Evolutionary conservation across 257 asterid species (phyloP).

Genomic region (Solanum chaucha): DNA sequence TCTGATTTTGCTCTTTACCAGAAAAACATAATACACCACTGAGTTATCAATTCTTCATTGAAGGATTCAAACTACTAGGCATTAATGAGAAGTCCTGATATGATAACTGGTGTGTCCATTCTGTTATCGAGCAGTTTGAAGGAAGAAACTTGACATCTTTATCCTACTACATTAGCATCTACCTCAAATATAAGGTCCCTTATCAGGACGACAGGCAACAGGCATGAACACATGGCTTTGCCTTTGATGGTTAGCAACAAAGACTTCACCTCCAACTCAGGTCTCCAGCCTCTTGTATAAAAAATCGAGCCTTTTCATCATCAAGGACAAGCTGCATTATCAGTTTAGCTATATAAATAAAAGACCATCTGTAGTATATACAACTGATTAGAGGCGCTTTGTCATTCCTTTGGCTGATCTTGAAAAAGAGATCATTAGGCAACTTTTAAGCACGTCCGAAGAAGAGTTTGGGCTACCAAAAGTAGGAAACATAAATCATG

Average conservation of each 20-base stretch:
- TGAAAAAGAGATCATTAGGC: neutral
- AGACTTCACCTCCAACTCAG: too few relatives aligned
- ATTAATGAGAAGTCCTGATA: neutral
- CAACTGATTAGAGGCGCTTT: neutral
- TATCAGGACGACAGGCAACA: too few relatives aligned
- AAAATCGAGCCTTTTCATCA: too few relatives aligned
- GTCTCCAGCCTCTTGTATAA: too few relatives aligned
- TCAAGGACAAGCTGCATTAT: too few relatives aligned
- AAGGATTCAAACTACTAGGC: neutral
- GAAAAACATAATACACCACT: neutral
- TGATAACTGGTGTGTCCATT: neutral
- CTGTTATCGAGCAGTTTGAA: neutral
- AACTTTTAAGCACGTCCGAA: neutral
- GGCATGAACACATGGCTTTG: too few relatives aligned
- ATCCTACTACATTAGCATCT: too few relatives aligned
- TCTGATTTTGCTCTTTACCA: neutral
- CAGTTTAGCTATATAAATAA: too few relatives aligned
- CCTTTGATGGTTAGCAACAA: too few relatives aligned
- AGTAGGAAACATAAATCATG: neutral
- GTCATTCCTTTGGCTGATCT: neutral
- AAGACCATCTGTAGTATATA: neutral
- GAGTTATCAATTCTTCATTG: neutral
- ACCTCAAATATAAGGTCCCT: too few relatives aligned
- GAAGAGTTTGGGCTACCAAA: neutral
- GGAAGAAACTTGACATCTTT: too few relatives aligned